Percentiles rank a stretch among this genome's conserved stretches.
Evolutionary conservation across 2,329 filamentous ascomycete species (phyloP).

Genomic region (Microdochium trichocladiopsis): DNA sequence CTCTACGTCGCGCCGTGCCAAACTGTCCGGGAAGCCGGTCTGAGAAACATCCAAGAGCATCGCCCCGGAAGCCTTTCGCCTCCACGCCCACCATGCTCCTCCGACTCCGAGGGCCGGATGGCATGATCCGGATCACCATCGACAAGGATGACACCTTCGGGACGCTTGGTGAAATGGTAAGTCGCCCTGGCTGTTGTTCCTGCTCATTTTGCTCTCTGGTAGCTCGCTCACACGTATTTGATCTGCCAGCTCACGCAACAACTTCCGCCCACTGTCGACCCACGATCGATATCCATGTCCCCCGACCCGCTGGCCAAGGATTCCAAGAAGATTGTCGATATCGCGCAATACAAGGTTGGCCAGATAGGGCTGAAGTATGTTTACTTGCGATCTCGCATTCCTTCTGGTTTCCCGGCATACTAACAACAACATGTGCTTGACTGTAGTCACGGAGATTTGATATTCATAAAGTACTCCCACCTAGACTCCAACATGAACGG

Average conservation of each 20-base stretch:
- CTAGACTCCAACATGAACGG: conserved; percentile 30
- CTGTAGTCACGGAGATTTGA: conserved; percentile 76
- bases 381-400: neutral
- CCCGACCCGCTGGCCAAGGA: conserved; percentile 53
- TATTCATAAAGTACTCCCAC: conserved; percentile 78
- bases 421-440: conserved; percentile 15
- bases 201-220: neutral
- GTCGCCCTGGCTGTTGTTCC: conserved; percentile 1
- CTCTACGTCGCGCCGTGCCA: too few species aligned
- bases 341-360: conserved; percentile 46
- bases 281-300: conserved; percentile 52
- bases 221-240: conserved; percentile 3
- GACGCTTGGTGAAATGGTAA: conserved; percentile 47
- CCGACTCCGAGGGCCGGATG: conserved; percentile 83
- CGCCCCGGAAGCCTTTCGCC: too few species aligned
- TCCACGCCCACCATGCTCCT: conserved; percentile 68
- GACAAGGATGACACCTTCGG: conserved; percentile 68
- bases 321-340: conserved; percentile 50
- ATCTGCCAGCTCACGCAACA: conserved; percentile 44
- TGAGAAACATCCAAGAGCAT: neutral
- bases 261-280: conserved; percentile 56
- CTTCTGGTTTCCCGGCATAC: neutral
- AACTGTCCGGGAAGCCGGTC: too few species aligned
- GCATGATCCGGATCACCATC: conserved; percentile 80
- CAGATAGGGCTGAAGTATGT: conserved; percentile 54